Conservation (phyloP, 345 rosid species). For the Populus euphratica region DNA sequence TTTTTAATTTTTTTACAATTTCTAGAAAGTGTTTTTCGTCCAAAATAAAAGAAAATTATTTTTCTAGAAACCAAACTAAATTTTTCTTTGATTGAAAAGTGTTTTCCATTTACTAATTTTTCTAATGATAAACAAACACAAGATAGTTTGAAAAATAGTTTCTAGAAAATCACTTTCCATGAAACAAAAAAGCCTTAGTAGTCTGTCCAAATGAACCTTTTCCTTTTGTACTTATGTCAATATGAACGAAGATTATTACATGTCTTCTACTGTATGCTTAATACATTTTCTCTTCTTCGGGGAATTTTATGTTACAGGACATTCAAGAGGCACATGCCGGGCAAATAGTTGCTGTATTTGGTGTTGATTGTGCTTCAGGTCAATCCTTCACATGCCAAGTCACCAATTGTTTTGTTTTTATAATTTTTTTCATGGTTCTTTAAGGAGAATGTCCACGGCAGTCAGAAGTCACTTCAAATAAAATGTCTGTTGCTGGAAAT, state of each 20-base stretch:
- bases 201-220: neutral
- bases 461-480: neutral
- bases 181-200: neutral
- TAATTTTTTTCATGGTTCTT: neutral
- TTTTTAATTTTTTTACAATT: no score
- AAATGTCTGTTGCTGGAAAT: neutral
- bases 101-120: no score
- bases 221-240: neutral
- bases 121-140: no score
- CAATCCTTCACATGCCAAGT: neutral
- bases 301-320: conserved; percentile 48
- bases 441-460: neutral
- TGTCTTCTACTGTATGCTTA: neutral
- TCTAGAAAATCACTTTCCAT: no score
- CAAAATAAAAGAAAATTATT: no score
- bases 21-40: no score
- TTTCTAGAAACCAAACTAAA: no score
- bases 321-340: conserved; percentile 99
- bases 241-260: neutral
- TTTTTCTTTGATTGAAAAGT: no score
- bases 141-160: no score
- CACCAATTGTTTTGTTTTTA: neutral
- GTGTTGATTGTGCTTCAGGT: conserved; percentile 99
- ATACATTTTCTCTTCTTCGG: conserved; percentile 1
- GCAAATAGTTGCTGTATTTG: conserved; percentile 97